Evolutionary conservation across 2,329 filamentous ascomycete species (phyloP).

Genomic region (Aspergillus sclerotialis): DNA sequence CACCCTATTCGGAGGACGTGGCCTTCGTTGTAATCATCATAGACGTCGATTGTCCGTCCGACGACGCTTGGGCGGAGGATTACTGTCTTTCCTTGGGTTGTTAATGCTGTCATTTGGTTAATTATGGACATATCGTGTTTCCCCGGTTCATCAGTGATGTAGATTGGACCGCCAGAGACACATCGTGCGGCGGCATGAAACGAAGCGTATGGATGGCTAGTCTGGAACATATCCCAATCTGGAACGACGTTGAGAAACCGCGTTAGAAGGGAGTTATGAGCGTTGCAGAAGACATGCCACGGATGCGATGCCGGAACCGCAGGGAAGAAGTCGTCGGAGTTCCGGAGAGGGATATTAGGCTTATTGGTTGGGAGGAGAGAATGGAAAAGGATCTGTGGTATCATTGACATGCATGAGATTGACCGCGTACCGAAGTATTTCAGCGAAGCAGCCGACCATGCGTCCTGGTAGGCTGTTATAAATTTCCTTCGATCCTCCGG

Average conservation of each 20-base stretch:
- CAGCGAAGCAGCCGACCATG: slow-evolving; percentile 72
- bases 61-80: slow-evolving; percentile 71
- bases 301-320: slow-evolving; percentile 72
- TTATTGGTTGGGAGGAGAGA: slow-evolving; percentile 71
- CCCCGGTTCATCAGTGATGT: slow-evolving; percentile 85
- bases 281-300: slow-evolving; percentile 95
- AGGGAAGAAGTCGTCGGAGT: slow-evolving; percentile 87
- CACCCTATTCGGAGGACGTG: slow-evolving; percentile 69
- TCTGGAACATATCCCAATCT: slow-evolving; percentile 75
- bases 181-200: slow-evolving; percentile 90
- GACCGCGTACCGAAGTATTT: slow-evolving; percentile 69
- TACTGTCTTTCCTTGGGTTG: slow-evolving; percentile 64
- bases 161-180: slow-evolving; percentile 84
- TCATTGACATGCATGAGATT: slow-evolving; percentile 93
- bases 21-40: slow-evolving; percentile 67
- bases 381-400: slow-evolving; percentile 79
- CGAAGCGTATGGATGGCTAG: slow-evolving; percentile 60
- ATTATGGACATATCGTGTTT: slow-evolving; percentile 71
- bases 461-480: slow-evolving; percentile 71
- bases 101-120: slow-evolving; percentile 70
- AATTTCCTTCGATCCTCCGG: slow-evolving; percentile 65
- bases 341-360: slow-evolving; percentile 68
- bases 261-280: slow-evolving; percentile 77
- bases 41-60: slow-evolving; percentile 66
- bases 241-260: slow-evolving; percentile 81